Base-by-base conservation (phyloP, 106 monocot genomes). In the Narthecium ossifragum region DNA sequence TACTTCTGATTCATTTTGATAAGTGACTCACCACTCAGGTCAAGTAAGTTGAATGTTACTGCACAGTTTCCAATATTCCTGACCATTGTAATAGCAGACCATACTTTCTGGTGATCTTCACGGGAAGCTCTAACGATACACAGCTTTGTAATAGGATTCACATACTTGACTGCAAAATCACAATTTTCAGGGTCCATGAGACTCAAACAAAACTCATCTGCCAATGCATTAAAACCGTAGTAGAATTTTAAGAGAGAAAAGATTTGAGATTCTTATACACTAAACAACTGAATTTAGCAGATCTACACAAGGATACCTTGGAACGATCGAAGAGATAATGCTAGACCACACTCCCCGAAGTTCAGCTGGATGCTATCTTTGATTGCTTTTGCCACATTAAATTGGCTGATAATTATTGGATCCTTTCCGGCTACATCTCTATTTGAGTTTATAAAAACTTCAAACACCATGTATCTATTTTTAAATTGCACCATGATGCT, bases 61-160 rank as follows among this genome's bases (percentile, higher is more conserved):
- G 89, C 60, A 25, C 79, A 85, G 14, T 62, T 89, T 36, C 80
- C 86, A 34, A 94, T 90, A 54, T 71, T 78, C 45, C 71, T 77
- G 40, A 94, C 77, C 86, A 94, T 75, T 29, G 90, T 83, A 34
- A 94, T 86, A 29, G 94, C 89, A 68, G 78, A 58, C 94, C 94
- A 94, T 14, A 94, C 67, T 70, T 78, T 86, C 58, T 80, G 80
- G 63, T 86, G 63, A 62, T 83, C 86, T 20, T 73, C 75, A 32
- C 90, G 73, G 38, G 94, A 83, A 46, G 72, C 55, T 65, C 90
- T 74, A 15, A 94, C 66, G 9, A 94, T 71, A 51, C 83, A 80
- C 21, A 94, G 14, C 57, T 86, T 94, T 25, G 94, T 90, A 4
- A 63, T 39, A 1, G 77, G 75, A 38, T 94, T 94, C 27, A 80